Conservation (phyloP, 306 rosid species). For the Canavalia ensiformis region DNA sequence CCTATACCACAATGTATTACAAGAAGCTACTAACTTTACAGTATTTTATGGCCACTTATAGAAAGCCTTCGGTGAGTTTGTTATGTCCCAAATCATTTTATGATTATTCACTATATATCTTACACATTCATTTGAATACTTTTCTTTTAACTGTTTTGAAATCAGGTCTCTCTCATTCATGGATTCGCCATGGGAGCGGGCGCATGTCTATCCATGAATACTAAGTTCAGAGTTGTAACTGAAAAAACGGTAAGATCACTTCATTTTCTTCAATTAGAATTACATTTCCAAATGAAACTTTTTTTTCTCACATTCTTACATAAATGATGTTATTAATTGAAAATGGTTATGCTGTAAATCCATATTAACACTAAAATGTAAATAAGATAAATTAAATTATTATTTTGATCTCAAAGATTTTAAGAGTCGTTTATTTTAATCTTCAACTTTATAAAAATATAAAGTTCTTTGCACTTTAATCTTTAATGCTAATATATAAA, state of each 20-base stretch:
- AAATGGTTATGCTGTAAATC: no score
- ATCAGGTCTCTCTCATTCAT: constrained; percentile 46
- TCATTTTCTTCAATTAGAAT: not conserved
- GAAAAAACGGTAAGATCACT: constrained; percentile 40
- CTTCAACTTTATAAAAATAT: no score
- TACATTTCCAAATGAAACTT: not conserved
- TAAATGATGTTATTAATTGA: no score
- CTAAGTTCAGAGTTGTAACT: constrained; percentile 45
- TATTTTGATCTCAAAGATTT: no score
- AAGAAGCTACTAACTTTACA: constrained; percentile 32
- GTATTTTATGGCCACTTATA: constrained; percentile 42
- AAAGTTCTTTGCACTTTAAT: no score
- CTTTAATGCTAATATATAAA: no score
- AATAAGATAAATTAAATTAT: no score
- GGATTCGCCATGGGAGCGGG: constrained; percentile 51
- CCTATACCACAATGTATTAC: constrained; percentile 24
- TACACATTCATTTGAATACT: no score
- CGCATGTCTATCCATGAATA: constrained; percentile 40
- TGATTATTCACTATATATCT: not conserved
- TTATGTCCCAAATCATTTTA: not conserved
- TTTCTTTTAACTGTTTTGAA: not conserved
- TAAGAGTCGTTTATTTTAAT: no score
- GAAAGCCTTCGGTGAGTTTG: constrained; percentile 42
- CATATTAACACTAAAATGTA: no score
- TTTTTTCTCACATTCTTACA: no score